Conservation (phyloP, 2,329 filamentous ascomycete species). For the Fusarium napiforme region DNA sequence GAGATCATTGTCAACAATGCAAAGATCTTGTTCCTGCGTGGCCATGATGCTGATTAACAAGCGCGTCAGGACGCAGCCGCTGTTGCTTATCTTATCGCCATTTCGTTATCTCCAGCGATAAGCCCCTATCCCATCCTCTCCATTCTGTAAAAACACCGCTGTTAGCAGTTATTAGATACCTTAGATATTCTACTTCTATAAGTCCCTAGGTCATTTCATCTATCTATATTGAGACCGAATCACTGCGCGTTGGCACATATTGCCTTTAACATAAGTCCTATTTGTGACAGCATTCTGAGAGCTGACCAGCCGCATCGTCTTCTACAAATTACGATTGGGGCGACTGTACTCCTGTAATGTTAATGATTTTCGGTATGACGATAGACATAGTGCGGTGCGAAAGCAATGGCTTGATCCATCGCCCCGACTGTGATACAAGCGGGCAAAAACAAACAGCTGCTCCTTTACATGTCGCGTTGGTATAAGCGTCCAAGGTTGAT, state of each 20-base stretch:
- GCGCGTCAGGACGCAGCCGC: neutral
- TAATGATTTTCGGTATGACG: neutral
- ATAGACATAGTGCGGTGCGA: too few relatives aligned
- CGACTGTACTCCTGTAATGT: neutral
- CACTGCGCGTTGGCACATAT: fast-evolving
- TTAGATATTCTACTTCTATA: neutral
- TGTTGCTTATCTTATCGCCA: neutral
- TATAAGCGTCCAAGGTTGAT: too few relatives aligned
- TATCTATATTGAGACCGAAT: fast-evolving
- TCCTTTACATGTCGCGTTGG: too few relatives aligned
- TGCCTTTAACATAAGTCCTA: neutral
- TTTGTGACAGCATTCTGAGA: too few relatives aligned
- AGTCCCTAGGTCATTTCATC: neutral
- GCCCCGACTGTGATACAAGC: too few relatives aligned
- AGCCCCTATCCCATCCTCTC: neutral
- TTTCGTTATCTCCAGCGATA: neutral
- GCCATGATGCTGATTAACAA: neutral
- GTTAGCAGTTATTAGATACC: too few relatives aligned
- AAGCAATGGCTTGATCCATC: too few relatives aligned
- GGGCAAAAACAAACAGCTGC: too few relatives aligned
- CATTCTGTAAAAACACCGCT: fast-evolving
- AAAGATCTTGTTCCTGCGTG: neutral
- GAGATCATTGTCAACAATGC: neutral
- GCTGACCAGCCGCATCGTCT: neutral
- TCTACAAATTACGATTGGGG: neutral